These are phyloP conservation scores for Hygrophoropsis aurantiaca DNA, from an alignment of 768 basidiomycete species.

Conservation along the genomic window DNA sequence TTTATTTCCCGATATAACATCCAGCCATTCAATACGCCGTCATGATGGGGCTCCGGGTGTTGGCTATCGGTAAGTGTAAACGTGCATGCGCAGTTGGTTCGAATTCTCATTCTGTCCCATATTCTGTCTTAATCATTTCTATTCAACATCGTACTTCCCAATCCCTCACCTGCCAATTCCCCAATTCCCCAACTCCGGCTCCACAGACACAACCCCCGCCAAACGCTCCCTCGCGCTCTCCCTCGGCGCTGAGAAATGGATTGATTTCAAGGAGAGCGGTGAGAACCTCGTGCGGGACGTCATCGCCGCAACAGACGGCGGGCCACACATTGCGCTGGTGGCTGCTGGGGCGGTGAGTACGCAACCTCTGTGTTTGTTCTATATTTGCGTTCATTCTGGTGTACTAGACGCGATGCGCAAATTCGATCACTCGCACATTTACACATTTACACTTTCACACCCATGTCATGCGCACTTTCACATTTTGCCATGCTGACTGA, in stretches of 20 bases:
- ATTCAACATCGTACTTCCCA: neutral
- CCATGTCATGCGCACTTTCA: no score
- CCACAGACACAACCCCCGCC: conserved; percentile 41
- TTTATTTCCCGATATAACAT: no score
- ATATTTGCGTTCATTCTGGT: no score
- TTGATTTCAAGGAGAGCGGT: conserved; percentile 46
- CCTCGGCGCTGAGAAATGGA: conserved; percentile 42
- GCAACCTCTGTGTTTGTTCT: no score
- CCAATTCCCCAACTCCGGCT: neutral
- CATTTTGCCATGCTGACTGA: no score
- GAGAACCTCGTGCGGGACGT: conserved; percentile 39
- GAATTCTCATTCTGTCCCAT: neutral
- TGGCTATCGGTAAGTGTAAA: conserved; percentile 44
- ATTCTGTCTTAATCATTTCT: no score
- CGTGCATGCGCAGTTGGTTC: no score
- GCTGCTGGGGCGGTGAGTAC: conserved; percentile 17
- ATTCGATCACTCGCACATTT: no score
- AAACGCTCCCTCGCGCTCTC: conserved; percentile 36
- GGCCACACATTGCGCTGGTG: conserved; percentile 40
- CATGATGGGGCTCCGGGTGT: conserved; percentile 41
- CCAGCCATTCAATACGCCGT: conserved; percentile 47
- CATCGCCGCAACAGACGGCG: conserved; percentile 39
- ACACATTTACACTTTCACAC: no score
- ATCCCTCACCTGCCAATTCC: neutral
- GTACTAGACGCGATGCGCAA: no score